Conservation (phyloP, 345 rosid species). For the Hypericum perforatum region DNA sequence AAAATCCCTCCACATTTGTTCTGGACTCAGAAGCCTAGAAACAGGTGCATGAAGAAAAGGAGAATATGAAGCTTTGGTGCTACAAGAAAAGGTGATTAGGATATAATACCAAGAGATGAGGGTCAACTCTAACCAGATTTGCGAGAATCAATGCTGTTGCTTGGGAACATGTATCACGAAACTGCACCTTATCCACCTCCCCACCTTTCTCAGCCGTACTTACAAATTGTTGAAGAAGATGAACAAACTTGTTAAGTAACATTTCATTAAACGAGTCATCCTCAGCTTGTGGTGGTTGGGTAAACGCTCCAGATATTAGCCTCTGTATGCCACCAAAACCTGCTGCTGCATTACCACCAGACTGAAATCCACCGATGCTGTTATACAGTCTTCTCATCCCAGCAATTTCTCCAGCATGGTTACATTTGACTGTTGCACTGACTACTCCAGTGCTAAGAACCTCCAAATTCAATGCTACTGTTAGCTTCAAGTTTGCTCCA, state of each 20-base stretch:
- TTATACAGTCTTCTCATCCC: conserved; percentile 91
- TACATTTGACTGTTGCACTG: conserved; percentile 93
- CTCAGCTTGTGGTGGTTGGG: conserved; percentile 59
- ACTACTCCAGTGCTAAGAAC: conserved; percentile 91
- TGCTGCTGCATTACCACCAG: conserved; percentile 48
- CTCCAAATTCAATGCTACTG: conserved; percentile 87
- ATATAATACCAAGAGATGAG: background rate
- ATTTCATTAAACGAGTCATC: conserved; percentile 87
- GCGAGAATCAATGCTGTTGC: conserved; percentile 93
- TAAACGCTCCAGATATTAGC: conserved; percentile 83
- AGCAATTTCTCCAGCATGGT: conserved; percentile 97
- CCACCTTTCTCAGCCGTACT: conserved; percentile 83
- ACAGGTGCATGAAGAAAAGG: conserved; percentile 15
- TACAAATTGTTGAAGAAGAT: conserved; percentile 91
- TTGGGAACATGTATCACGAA: conserved; percentile 88
- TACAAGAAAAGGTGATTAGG: background rate
- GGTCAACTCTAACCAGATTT: conserved; percentile 58
- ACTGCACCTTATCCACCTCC: conserved; percentile 75
- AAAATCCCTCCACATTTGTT: conserved; percentile 78
- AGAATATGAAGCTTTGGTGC: background rate
- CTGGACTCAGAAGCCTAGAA: conserved; percentile 61
- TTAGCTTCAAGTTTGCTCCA: conserved; percentile 79
- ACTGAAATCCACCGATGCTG: conserved; percentile 92
- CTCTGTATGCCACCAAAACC: conserved; percentile 59
- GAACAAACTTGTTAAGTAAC: conserved; percentile 71